Conservation (phyloP, 1,284 basidiomycete genomes). For the Neotropicomus parvogracilis region DNA sequence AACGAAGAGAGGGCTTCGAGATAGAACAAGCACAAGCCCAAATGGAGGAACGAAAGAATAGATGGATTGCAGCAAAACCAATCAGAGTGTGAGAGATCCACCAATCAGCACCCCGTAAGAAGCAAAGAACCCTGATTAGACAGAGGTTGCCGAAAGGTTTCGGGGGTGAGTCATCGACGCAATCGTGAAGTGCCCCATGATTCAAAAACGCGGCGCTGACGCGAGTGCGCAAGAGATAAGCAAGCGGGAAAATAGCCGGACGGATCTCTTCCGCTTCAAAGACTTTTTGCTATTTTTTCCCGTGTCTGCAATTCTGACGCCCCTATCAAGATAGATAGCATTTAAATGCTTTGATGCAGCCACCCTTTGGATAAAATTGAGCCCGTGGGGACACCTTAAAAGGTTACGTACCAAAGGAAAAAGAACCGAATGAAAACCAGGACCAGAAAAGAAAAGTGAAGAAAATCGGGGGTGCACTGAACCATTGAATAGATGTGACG, state of each 20-base stretch:
- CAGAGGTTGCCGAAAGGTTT: not conserved
- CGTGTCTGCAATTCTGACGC: not conserved
- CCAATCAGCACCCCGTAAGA: not conserved
- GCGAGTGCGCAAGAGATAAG: constrained; percentile 4
- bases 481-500: not conserved
- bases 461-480: no score
- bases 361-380: not conserved
- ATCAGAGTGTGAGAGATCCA: not conserved
- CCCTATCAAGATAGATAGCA: constrained; percentile 1
- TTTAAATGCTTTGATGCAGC: not conserved
- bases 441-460: not conserved
- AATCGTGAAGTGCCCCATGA: not conserved
- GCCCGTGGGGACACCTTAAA: not conserved
- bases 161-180: not conserved
- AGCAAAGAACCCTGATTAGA: not conserved
- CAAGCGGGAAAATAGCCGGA: constrained; percentile 10
- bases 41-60: not conserved
- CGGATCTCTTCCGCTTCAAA: constrained; percentile 28
- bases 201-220: not conserved
- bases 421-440: not conserved
- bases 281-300: not conserved
- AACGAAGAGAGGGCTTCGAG: not conserved
- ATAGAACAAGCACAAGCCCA: not conserved
- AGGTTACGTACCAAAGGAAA: not conserved
- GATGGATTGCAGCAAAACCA: not conserved